Conservation (phyloP, 2,329 filamentous ascomycete genomes). For the Lithohypha guttulata region DNA sequence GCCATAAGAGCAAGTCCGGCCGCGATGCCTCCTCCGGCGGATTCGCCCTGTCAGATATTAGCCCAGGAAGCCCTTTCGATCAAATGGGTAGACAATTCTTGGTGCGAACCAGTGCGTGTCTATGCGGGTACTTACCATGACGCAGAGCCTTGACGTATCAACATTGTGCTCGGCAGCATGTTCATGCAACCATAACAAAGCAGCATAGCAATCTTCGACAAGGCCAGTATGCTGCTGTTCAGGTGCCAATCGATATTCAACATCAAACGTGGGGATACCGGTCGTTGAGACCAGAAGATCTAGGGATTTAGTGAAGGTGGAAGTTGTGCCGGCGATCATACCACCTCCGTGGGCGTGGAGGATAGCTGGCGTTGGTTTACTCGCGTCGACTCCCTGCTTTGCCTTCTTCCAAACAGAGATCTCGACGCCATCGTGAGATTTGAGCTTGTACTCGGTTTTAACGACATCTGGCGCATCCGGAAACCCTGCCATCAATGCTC, state of each 20-base stretch:
- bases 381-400: slow-evolving; percentile 20
- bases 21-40: slow-evolving; percentile 35
- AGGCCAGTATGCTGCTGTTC: slow-evolving; percentile 21
- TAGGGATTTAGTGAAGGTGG: slow-evolving; percentile 12
- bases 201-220: slow-evolving; percentile 23
- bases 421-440: slow-evolving; percentile 18
- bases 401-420: slow-evolving; percentile 23
- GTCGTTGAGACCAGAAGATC: slow-evolving; percentile 15
- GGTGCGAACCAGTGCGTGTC: too few relatives aligned
- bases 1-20: slow-evolving; percentile 31
- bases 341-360: slow-evolving; percentile 24
- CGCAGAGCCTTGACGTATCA: slow-evolving; percentile 30
- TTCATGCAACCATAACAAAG: slow-evolving; percentile 29
- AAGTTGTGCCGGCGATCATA: slow-evolving; percentile 19
- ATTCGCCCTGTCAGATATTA: too few relatives aligned
- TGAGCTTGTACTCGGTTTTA: slow-evolving; percentile 11
- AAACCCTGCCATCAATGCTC: slow-evolving; percentile 11
- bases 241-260: slow-evolving; percentile 23
- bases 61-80: too few relatives aligned
- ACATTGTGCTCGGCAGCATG: slow-evolving; percentile 33
- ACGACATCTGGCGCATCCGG: slow-evolving; percentile 17
- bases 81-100: too few relatives aligned
- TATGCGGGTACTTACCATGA: too few relatives aligned
- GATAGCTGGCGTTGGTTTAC: slow-evolving; percentile 21
- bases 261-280: slow-evolving; percentile 21